Evolutionary conservation across 2,329 filamentous ascomycete species (phyloP).

Genomic region (Botryosphaeria dothidea): DNA sequence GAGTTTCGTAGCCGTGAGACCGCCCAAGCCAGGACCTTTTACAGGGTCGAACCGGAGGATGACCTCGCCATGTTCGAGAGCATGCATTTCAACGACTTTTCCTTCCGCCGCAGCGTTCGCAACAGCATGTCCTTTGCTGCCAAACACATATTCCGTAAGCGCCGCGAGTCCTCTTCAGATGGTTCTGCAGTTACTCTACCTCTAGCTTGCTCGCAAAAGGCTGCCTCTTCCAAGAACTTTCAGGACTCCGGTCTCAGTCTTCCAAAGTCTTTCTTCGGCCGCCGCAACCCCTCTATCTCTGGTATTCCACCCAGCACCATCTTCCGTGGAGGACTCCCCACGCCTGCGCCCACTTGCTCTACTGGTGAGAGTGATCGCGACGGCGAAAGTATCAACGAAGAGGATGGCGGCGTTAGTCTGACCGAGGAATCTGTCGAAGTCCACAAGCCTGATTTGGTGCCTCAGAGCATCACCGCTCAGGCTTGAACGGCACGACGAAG

Average conservation of each 20-base stretch:
- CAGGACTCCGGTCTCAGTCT: conserved; percentile 15
- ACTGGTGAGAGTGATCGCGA: neutral
- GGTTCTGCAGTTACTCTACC: conserved; percentile 36
- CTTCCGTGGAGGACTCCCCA: neutral
- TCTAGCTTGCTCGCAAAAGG: neutral
- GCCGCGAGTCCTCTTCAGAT: conserved; percentile 30
- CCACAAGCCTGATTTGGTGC: conserved; percentile 40
- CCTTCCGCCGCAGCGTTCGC: neutral
- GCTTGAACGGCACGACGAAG: neutral
- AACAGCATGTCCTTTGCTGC: conserved; percentile 8
- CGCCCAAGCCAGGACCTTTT: conserved; percentile 11
- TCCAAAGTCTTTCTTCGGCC: conserved; percentile 11
- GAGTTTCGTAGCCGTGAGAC: neutral
- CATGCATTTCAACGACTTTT: conserved; percentile 9
- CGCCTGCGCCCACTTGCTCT: neutral
- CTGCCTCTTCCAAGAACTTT: conserved; percentile 11
- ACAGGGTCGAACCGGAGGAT: conserved; percentile 1
- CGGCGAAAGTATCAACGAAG: neutral
- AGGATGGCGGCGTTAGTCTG: conserved; percentile 53
- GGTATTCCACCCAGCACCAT: neutral
- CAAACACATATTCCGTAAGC: conserved; percentile 12
- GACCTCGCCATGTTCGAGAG: conserved; percentile 3
- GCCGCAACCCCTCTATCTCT: neutral
- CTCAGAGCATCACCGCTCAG: conserved; percentile 21
- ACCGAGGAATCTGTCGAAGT: conserved; percentile 58